Evolutionary conservation across 169 alveolate genomes (phyloP), one percentile per base, ranked within the genome.

Genomic region (Plasmodium gonderi): DNA sequence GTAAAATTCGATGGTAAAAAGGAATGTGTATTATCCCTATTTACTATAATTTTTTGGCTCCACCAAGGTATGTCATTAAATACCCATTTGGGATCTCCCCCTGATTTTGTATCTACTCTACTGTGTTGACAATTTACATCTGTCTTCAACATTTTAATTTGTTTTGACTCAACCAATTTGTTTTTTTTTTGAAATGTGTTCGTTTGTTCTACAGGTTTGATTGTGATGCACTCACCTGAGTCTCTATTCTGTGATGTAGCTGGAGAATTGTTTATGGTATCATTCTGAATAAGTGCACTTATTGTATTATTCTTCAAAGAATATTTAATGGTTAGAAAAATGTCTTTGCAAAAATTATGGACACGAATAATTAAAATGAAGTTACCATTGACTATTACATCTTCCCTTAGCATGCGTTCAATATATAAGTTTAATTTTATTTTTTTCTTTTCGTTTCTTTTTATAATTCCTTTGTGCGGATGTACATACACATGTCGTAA

Each of bases 401-500:
- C 76, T 31, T 17, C 11, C 3, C 40, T 69, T 82, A 82, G 26
- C 26, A 82, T 29, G 3, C 64, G 92, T 38, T 82, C 92, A 8
- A 69, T 42, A 8, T 69, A 82, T 8, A 82, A n/a, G 60, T 44
- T 68, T 9, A 82, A 51, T 12, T 29, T 2, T n/a, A 82, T 82
- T 82, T 49, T 40, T 17, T 82, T 42, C 60, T 72, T 29, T 1
- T 29, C 54, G 40, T 82, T 82, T 47, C n/a, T 45, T 40, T 47
- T 29, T 33, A 82, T 20, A 26, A 82, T 20, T 5, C 92, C 92
- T 68, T 69, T 82, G 60, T 69, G 38, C 0, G 92, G 92, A 69
- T 82, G 26, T 7, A 82, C 29, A 75, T 69, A 82, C 2, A 68
- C 11, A 75, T 69, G 64, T 26, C 92, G 51, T 26, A 72, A 1